Evolutionary conservation across 2,329 filamentous ascomycete species (phyloP).

Genomic region (Cladosporium sp.): DNA sequence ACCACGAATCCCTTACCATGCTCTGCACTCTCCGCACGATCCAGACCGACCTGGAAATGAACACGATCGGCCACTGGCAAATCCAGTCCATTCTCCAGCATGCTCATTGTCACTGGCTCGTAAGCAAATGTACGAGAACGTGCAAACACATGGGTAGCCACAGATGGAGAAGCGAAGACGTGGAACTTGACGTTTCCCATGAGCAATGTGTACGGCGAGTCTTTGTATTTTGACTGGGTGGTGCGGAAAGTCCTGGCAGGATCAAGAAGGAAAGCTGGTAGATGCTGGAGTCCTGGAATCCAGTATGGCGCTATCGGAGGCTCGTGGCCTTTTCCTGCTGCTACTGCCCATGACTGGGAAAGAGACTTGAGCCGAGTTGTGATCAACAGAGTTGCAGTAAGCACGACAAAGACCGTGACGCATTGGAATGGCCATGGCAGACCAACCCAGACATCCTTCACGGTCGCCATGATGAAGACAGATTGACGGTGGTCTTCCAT

Average conservation of each 20-base stretch:
- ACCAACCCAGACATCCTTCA: not conserved
- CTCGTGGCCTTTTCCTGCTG: not conserved
- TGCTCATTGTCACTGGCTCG: constrained; percentile 14
- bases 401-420: not conserved
- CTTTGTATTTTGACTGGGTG: not conserved
- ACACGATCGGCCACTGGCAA: constrained; percentile 7
- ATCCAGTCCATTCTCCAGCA: constrained; percentile 15
- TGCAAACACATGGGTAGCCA: constrained; percentile 13
- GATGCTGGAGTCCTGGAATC: constrained; percentile 13
- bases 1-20: constrained; percentile 8
- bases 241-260: constrained; percentile 5
- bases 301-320: constrained; percentile 14
- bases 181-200: constrained; percentile 15
- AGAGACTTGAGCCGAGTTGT: not conserved
- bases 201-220: constrained; percentile 13
- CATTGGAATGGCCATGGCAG: not conserved
- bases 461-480: not conserved
- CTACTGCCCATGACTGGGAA: not conserved
- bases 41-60: constrained; percentile 7
- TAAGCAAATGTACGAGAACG: constrained; percentile 14
- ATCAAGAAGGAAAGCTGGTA: constrained; percentile 11
- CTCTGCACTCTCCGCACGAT: not conserved
- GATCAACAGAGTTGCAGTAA: not conserved
- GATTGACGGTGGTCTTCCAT: not conserved
- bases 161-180: constrained; percentile 12